These are phyloP conservation scores for Chondrus crispus DNA, from an alignment of 23 red algal species.

Conservation along the genomic window DNA sequence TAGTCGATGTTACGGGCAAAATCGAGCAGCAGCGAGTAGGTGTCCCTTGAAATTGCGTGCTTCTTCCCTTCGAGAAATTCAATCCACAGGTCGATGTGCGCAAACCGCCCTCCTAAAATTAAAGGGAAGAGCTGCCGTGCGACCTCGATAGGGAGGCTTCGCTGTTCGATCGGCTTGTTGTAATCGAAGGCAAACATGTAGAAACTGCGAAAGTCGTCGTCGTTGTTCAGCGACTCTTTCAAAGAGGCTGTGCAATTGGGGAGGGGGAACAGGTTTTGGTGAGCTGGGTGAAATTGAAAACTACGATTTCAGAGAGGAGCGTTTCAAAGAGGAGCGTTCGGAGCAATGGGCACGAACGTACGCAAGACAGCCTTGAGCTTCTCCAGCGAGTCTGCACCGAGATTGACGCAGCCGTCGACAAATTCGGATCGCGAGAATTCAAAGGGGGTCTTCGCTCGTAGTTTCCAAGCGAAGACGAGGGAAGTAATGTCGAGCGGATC, in stretches of 20 bases:
- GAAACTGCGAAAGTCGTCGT: slow-evolving; percentile 70
- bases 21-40: slow-evolving; percentile 64
- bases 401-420: slow-evolving; percentile 50
- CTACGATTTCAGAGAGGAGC: no score
- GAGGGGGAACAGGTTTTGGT: no score
- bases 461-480: slow-evolving; percentile 83
- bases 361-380: slow-evolving; percentile 59
- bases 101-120: slow-evolving; percentile 68
- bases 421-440: slow-evolving; percentile 76
- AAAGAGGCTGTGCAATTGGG: no score
- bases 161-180: slow-evolving; percentile 61
- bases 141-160: slow-evolving; percentile 59
- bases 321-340: no score
- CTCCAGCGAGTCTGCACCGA: slow-evolving; percentile 62
- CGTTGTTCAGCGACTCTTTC: slow-evolving; percentile 7
- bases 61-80: slow-evolving; percentile 35
- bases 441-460: slow-evolving; percentile 45
- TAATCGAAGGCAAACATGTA: slow-evolving; percentile 90
- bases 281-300: no score
- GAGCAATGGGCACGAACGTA: background rate
- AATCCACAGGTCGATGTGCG: slow-evolving; percentile 67
- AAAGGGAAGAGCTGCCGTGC: slow-evolving; percentile 70
- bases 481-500: slow-evolving; percentile 67
- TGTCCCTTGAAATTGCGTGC: slow-evolving; percentile 61
- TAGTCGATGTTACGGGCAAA: slow-evolving; percentile 48